Percentiles rank a stretch among this genome's conserved stretches.
Conservation (phyloP, 163 green algal genomes). For the Prototheca stagnorum region DNA sequence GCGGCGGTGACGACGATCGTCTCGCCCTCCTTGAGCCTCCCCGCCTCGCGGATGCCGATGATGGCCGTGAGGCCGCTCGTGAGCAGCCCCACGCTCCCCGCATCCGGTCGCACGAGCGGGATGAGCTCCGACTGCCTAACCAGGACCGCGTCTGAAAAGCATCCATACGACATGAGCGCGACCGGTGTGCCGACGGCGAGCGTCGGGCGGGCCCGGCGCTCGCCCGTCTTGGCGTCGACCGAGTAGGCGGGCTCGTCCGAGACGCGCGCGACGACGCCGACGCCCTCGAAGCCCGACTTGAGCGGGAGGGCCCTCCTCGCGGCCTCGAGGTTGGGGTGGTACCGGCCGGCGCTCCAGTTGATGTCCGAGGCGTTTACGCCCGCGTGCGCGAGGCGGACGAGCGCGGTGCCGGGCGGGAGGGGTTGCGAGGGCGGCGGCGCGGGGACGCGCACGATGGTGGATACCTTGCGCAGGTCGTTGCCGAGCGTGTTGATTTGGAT, state of each 20-base stretch:
- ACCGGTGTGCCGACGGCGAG: conserved; percentile 27
- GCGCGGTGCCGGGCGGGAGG: conserved; percentile 19
- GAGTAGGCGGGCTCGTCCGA: conserved; percentile 16
- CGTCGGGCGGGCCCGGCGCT: not conserved
- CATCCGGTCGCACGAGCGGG: conserved; percentile 24
- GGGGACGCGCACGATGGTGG: conserved; percentile 23
- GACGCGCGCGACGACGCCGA: conserved; percentile 48
- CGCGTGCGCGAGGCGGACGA: conserved; percentile 45
- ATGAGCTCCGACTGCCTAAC: conserved; percentile 28
- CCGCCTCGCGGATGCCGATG: conserved; percentile 49
- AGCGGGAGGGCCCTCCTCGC: conserved; percentile 51
- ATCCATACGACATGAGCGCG: conserved; percentile 43
- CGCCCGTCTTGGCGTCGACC: not conserved
- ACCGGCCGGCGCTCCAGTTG: conserved; percentile 58
- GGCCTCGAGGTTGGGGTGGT: conserved; percentile 19
- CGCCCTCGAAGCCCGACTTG: conserved; percentile 64
- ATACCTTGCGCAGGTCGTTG: conserved; percentile 32
- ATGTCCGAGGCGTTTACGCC: conserved; percentile 73
- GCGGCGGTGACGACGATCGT: conserved; percentile 83
- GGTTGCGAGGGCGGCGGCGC: conserved; percentile 16
- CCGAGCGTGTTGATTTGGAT: conserved; percentile 38
- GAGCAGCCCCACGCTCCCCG: conserved; percentile 63
- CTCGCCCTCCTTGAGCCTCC: conserved; percentile 30
- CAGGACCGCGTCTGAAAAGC: conserved; percentile 27
- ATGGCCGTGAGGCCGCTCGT: conserved; percentile 78